Percentiles rank a stretch among this genome's conserved stretches.
Evolutionary conservation across 2,329 filamentous ascomycete species (phyloP).

Genomic region (Lasiodiplodia sp.): DNA sequence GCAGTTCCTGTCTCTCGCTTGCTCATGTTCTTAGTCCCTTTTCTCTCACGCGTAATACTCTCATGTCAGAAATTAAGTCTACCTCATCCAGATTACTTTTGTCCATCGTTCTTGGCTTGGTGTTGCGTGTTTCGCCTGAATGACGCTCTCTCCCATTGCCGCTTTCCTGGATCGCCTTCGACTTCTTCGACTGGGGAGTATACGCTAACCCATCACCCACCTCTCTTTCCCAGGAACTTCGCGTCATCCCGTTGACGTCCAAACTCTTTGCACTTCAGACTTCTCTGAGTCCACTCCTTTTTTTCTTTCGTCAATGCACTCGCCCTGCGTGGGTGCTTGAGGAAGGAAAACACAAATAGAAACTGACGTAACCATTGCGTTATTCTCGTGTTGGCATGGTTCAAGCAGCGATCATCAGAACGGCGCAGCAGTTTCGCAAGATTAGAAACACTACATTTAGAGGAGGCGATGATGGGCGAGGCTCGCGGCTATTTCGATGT

Average conservation of each 20-base stretch:
- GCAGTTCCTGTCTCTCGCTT: too few species aligned
- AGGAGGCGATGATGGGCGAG: too few species aligned
- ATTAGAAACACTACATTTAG: background rate
- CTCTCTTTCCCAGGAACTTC: background rate
- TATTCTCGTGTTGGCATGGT: too few species aligned
- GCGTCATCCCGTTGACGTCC: background rate
- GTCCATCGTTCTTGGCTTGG: background rate
- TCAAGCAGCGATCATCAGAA: background rate
- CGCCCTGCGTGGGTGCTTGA: background rate
- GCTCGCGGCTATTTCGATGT: too few species aligned
- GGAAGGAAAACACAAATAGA: background rate
- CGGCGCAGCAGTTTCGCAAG: background rate
- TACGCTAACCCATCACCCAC: background rate
- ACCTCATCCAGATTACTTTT: background rate
- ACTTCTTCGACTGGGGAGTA: background rate
- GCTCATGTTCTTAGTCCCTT: too few species aligned
- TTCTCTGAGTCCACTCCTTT: background rate
- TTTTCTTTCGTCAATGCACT: background rate
- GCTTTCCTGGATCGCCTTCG: background rate
- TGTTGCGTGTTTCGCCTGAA: background rate
- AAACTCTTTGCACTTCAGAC: background rate
- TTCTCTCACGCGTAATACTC: background rate
- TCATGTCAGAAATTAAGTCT: background rate
- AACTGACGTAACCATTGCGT: too few species aligned
- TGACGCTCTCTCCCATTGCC: background rate